These are phyloP conservation scores for Ganoderma resinaceum DNA, from an alignment of 1,284 basidiomycete genomes.

Conservation along the genomic window DNA sequence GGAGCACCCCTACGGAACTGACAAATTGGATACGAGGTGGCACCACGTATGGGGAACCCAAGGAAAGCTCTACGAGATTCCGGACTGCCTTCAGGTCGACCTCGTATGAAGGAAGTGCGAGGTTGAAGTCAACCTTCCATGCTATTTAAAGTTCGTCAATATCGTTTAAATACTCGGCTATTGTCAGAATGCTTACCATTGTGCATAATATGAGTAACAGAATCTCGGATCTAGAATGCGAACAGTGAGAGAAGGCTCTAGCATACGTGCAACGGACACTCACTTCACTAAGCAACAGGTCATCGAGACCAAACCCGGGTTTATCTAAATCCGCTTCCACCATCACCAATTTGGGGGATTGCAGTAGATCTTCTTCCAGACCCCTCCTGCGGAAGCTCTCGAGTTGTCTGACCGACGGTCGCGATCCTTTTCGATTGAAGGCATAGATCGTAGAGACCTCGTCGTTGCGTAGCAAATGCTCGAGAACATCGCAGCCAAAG, in stretches of 20 bases:
- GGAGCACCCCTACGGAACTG: slow-evolving; percentile 40
- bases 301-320: not conserved
- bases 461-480: slow-evolving; percentile 20
- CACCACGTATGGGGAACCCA: slow-evolving; percentile 27
- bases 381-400: slow-evolving; percentile 39
- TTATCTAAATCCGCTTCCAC: not conserved
- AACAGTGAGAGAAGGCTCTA: not conserved
- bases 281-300: not conserved
- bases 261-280: not conserved
- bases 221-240: slow-evolving; percentile 23
- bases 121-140: slow-evolving; percentile 46
- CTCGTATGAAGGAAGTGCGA: slow-evolving; percentile 31
- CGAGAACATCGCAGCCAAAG: slow-evolving; percentile 32
- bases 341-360: slow-evolving; percentile 15
- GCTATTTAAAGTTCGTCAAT: slow-evolving; percentile 27
- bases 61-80: slow-evolving; percentile 33
- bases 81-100: slow-evolving; percentile 27
- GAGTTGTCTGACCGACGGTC: slow-evolving; percentile 35
- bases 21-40: slow-evolving; percentile 38
- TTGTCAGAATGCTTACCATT: slow-evolving; percentile 34
- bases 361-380: slow-evolving; percentile 36
- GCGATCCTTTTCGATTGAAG: slow-evolving; percentile 21
- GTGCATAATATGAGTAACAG: slow-evolving; percentile 42
- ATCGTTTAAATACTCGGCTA: too few species aligned
- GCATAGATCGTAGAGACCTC: slow-evolving; percentile 29